phyloP scores from a whole-genome alignment of 1,284 basidiomycete species.

The Prillingera fragicola region DNA sequence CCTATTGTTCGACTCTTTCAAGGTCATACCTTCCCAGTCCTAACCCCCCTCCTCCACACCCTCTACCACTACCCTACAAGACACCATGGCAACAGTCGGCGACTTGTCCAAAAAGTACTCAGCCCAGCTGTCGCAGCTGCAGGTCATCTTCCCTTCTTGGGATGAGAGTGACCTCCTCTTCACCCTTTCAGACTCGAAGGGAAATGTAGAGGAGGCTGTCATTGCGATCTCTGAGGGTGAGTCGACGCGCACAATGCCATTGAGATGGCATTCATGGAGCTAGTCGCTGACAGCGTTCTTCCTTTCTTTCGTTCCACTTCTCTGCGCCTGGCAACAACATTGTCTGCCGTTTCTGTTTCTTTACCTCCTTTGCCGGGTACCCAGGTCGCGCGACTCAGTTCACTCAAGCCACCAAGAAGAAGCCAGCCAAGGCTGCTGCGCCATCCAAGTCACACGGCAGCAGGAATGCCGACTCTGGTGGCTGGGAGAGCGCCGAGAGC shows the following conservation, averaged over 20 bases:
- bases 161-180: slow-evolving; percentile 44
- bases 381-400: slow-evolving; percentile 49
- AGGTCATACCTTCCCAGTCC: no score
- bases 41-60: neutral
- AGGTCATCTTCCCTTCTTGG: slow-evolving; percentile 48
- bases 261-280: no score
- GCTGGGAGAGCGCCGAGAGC: slow-evolving; percentile 35
- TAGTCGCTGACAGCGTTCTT: no score
- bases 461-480: slow-evolving; percentile 43
- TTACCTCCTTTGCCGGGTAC: no score
- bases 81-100: slow-evolving; percentile 37
- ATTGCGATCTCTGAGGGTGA: slow-evolving; percentile 47
- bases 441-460: slow-evolving; percentile 29
- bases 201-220: slow-evolving; percentile 46
- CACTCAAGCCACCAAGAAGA: slow-evolving; percentile 44
- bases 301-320: no score
- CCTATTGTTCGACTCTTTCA: no score
- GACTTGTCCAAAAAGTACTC: slow-evolving; percentile 42
- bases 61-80: slow-evolving; percentile 1
- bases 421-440: slow-evolving; percentile 36
- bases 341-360: neutral
- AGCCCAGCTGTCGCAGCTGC: slow-evolving; percentile 39
- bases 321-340: no score
- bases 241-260: no score
- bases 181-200: slow-evolving; percentile 46